A percentile compares a stretch with the other conserved stretches of the same genome.
These are phyloP conservation scores for Pythium aquatile DNA, from an alignment of 352 stramenopile species.

Conservation along the genomic window DNA sequence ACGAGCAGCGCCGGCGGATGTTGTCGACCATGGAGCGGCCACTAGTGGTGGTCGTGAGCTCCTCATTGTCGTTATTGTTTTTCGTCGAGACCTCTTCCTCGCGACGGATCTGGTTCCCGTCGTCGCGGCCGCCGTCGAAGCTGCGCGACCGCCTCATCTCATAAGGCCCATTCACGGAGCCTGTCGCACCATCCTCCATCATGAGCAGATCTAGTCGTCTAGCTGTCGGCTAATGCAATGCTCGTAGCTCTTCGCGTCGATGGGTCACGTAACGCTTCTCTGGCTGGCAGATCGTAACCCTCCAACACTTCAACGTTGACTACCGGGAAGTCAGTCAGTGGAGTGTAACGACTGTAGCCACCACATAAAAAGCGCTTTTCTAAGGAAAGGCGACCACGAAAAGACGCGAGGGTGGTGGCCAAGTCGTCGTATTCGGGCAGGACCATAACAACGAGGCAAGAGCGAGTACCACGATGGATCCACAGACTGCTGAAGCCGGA, in stretches of 20 bases:
- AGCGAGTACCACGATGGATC: constrained; percentile 36
- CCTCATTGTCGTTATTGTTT: constrained; percentile 5
- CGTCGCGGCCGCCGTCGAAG: constrained; percentile 39
- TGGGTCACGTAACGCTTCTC: neutral
- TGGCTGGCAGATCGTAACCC: neutral
- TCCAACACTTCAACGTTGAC: constrained; percentile 25
- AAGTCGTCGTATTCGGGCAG: too few species aligned
- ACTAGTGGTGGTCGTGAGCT: constrained; percentile 4
- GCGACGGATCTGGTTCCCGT: constrained; percentile 24
- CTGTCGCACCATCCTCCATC: neutral
- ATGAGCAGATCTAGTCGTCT: neutral
- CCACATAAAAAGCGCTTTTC: constrained; percentile 12
- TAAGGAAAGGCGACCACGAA: constrained; percentile 11
- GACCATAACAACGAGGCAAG: constrained; percentile 13
- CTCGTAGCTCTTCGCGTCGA: neutral
- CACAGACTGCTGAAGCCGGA: constrained; percentile 73
- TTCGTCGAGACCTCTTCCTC: constrained; percentile 20
- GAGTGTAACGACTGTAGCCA: constrained; percentile 7
- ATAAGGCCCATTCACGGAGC: neutral
- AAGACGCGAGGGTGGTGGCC: neutral
- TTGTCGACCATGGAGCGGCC: neutral
- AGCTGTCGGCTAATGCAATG: neutral
- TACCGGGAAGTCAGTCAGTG: constrained; percentile 16
- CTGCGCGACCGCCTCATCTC: constrained; percentile 48
- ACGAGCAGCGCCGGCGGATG: constrained; percentile 16